phyloP scores from a whole-genome alignment of 140 eudicot species.

The Ambrosia hybrid region DNA sequence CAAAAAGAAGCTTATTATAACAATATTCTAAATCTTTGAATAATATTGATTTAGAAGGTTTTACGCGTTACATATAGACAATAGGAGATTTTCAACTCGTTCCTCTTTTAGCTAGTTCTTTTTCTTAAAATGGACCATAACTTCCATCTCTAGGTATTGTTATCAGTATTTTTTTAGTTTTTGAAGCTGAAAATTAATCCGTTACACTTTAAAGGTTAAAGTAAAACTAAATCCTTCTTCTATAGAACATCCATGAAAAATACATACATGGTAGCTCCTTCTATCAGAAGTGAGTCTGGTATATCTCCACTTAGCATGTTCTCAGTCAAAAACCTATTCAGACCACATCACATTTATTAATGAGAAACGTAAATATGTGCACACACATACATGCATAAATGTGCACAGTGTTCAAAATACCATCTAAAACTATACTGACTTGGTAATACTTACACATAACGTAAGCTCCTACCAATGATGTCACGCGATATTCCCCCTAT shows the following conservation, averaged over 20 bases:
- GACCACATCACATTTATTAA: background rate
- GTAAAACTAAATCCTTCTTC: too few species aligned
- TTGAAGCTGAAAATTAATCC: slow-evolving; percentile 12
- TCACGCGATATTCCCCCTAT: slow-evolving; percentile 64
- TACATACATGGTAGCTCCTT: slow-evolving; percentile 72
- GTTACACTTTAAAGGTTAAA: slow-evolving; percentile 5
- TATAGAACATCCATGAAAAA: slow-evolving; percentile 11
- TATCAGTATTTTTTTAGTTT: background rate
- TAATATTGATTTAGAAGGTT: background rate
- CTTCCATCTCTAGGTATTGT: background rate
- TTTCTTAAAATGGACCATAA: background rate
- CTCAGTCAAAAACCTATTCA: slow-evolving; percentile 21
- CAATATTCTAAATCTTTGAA: background rate
- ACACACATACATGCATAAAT: background rate
- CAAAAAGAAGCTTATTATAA: background rate
- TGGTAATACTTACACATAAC: slow-evolving; percentile 54
- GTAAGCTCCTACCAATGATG: slow-evolving; percentile 53
- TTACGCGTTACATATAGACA: background rate
- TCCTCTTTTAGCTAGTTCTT: background rate
- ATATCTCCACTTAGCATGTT: slow-evolving; percentile 74
- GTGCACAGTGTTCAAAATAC: background rate
- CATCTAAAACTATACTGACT: background rate
- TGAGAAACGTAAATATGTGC: background rate
- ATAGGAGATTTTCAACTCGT: background rate
- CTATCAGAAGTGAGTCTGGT: slow-evolving; percentile 61